Conservation (phyloP, 345 rosid species). For the Dipteronia sinensis region DNA sequence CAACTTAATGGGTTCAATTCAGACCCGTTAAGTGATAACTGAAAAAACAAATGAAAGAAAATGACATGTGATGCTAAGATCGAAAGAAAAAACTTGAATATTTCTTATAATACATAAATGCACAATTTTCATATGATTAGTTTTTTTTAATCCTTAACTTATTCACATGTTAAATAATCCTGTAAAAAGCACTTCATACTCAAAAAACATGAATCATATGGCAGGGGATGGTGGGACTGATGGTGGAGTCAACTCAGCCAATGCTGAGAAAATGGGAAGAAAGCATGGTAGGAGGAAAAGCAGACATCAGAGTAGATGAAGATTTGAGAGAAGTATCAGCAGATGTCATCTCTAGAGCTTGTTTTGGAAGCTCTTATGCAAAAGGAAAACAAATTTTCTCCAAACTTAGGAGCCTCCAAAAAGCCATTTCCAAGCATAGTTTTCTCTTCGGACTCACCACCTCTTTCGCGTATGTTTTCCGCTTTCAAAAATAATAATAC, state of each 20-base stretch:
- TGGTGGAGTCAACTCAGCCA: constrained; percentile 52
- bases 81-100: no score
- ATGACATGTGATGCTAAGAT: no score
- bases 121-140: not conserved
- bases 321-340: constrained; percentile 47
- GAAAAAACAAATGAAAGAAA: no score
- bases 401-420: constrained; percentile 50
- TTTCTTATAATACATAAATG: not conserved
- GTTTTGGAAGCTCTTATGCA: constrained; percentile 55
- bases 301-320: constrained; percentile 48
- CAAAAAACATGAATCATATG: not conserved
- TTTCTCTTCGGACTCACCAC: constrained; percentile 20
- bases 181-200: not conserved
- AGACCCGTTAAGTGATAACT: no score
- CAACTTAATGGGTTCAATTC: no score
- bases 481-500: not conserved
- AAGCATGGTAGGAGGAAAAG: constrained; percentile 31
- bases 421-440: constrained; percentile 34
- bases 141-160: not conserved
- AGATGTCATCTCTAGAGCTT: constrained; percentile 56
- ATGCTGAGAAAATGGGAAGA: constrained; percentile 60
- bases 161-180: not conserved
- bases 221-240: constrained; percentile 70
- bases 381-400: constrained; percentile 56
- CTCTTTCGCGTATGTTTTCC: constrained; percentile 29